Conservation (phyloP, 192 early-diverging fungal genomes). For the Allomyces macrogynus region DNA sequence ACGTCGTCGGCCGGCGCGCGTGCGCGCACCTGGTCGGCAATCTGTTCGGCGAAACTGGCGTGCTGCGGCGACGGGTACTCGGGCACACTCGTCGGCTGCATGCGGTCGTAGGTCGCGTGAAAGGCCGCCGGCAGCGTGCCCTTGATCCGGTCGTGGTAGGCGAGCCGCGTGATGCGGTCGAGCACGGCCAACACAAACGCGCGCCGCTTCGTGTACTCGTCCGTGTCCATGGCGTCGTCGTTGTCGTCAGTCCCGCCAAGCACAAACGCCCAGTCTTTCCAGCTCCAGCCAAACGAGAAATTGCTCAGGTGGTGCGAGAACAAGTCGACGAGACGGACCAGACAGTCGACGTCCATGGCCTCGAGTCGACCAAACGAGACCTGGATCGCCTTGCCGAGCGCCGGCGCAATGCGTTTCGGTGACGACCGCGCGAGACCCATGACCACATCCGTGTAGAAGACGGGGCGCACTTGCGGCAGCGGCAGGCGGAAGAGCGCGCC, state of each 20-base stretch:
- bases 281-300: constrained; percentile 77
- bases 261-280: constrained; percentile 48
- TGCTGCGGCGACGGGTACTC: not conserved
- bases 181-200: not conserved
- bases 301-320: constrained; percentile 84
- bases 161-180: not conserved
- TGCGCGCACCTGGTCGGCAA: not conserved
- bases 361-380: constrained; percentile 42
- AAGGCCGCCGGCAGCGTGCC: not conserved
- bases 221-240: not conserved
- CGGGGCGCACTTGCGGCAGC: constrained; percentile 13
- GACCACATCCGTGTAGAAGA: constrained; percentile 53
- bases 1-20: not conserved
- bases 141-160: not conserved
- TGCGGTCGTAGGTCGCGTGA: not conserved
- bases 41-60: not conserved
- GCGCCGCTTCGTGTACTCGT: not conserved
- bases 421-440: constrained; percentile 52
- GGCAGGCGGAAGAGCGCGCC: constrained; percentile 37
- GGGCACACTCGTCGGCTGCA: not conserved
- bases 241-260: not conserved
- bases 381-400: constrained; percentile 42
- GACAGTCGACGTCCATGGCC: constrained; percentile 66
- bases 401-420: constrained; percentile 29
- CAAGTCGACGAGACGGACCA: constrained; percentile 66